These are phyloP conservation scores for Tetracladium setigerum DNA, from an alignment of 495 filamentous ascomycete genomes.

Conservation along the genomic window DNA sequence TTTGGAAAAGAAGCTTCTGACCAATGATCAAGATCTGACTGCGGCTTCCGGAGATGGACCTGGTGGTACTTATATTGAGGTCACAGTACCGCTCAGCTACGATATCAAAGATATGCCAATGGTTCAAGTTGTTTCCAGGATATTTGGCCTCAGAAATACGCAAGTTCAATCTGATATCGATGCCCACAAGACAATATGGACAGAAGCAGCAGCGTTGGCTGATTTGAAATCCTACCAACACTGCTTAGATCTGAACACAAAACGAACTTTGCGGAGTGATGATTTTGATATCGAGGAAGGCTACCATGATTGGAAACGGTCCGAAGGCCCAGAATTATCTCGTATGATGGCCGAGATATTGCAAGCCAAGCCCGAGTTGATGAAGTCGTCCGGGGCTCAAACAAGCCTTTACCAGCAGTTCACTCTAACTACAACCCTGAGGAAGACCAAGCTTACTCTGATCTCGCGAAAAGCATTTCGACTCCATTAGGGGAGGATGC, in stretches of 20 bases:
- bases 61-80: conserved; percentile 61
- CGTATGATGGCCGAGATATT: conserved; percentile 90
- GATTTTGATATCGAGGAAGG: conserved; percentile 92
- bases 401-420: conserved; percentile 39
- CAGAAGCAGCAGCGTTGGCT: conserved; percentile 78
- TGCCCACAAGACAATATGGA: conserved; percentile 72
- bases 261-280: conserved; percentile 65
- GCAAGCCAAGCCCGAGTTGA: conserved; percentile 78
- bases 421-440: conserved; percentile 25
- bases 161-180: conserved; percentile 84
- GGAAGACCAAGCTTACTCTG: conserved; percentile 47
- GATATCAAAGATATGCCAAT: conserved; percentile 95
- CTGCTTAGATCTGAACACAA: conserved; percentile 68
- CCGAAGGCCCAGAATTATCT: conserved; percentile 72
- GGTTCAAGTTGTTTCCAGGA: conserved; percentile 74
- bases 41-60: conserved; percentile 32
- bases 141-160: conserved; percentile 70
- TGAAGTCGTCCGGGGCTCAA: conserved; percentile 40
- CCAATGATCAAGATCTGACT: conserved; percentile 86
- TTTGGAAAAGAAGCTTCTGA: conserved; percentile 86
- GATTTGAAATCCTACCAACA: conserved; percentile 92
- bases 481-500: conserved; percentile 24
- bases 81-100: conserved; percentile 72
- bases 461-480: conserved; percentile 44
- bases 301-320: conserved; percentile 83